phyloP scores from a whole-genome alignment of 257 asterid species.

The Lycium barbarum region DNA sequence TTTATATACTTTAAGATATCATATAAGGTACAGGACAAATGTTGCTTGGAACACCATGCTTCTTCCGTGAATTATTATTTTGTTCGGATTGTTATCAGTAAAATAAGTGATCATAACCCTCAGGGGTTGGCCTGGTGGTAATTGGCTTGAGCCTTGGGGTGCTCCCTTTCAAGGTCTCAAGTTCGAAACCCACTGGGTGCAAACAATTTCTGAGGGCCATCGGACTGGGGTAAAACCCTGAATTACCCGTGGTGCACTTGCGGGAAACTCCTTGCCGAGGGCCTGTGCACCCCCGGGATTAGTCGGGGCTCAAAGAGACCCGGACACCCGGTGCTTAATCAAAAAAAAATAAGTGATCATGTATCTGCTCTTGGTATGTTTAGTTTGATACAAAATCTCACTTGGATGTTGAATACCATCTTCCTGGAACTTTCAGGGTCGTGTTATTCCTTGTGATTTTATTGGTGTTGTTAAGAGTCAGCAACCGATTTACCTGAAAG shows the following conservation, averaged over 20 bases:
- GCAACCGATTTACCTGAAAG: slow-evolving; percentile 92
- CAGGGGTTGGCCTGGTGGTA: too few species aligned
- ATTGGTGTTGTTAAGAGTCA: slow-evolving; percentile 97
- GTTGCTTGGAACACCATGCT: not conserved
- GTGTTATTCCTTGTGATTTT: slow-evolving; percentile 96
- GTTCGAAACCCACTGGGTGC: too few species aligned
- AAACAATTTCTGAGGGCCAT: too few species aligned
- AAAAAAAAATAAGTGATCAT: slow-evolving; percentile 11
- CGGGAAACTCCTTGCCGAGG: too few species aligned
- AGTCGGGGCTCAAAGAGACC: too few species aligned
- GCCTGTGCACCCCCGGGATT: too few species aligned
- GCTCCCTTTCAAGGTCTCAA: too few species aligned
- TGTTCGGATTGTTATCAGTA: slow-evolving; percentile 8
- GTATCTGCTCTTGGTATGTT: slow-evolving; percentile 17
- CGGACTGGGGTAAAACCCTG: too few species aligned
- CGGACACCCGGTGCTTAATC: too few species aligned
- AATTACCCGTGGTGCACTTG: too few species aligned
- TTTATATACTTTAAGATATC: slow-evolving; percentile 11
- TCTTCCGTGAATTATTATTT: not conserved
- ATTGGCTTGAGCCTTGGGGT: too few species aligned
- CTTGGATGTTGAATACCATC: slow-evolving; percentile 13
- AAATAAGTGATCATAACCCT: slow-evolving; percentile 16
- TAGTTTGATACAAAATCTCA: not conserved
- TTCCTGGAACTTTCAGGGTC: slow-evolving; percentile 72
- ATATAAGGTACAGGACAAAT: not conserved